Evolutionary conservation across 805 yeast genomes (phyloP), one percentile per base, ranked within the genome.

Genomic region (Yamadazyma insecticola): DNA sequence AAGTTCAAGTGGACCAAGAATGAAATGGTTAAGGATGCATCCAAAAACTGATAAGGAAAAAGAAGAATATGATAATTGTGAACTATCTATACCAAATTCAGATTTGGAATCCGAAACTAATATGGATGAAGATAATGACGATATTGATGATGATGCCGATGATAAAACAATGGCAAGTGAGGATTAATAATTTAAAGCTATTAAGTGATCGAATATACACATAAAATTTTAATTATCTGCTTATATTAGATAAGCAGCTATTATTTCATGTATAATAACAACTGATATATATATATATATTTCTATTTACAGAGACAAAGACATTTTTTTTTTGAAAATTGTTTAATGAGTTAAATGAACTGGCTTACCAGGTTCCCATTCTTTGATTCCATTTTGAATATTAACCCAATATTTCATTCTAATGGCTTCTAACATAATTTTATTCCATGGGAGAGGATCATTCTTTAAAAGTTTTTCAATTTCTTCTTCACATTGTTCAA

Each of bases 1-100:
- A 33, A 81, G 95, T 26, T 63, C 72, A 18, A 71, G 83, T 28
- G 98, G 98, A 0, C 89, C 94, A n/a, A 73, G 97, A 45, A 92
- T 92, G 97, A 74, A 72, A 48, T 92, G 98, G 98, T 68, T 90
- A 40, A 75, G 97, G 46, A 78, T 77, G 53, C 67, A 73, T 41
- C 97, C 97, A 3, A 61, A 63, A 26, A 70, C 76, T 3, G 69
- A 61, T 13, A 75, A 66, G 25, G 89, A 83, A 47, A 57, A 72
- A 44, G 69, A 62, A 30, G 94, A 85, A 48, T 77, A 66, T 42
- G 69, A 74, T 5, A 60, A 57, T 22, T 83, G 92, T 50, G 86
- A 82, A 51, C 80, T 72, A 45, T 69, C 62, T 24, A 52, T 76
- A 14, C 83, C 85, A 1, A 30, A 33, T 13, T 20, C 26, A n/a